Evolutionary conservation across 352 stramenopile genomes (phyloP).

Genomic region (Globisporangium emineosum): DNA sequence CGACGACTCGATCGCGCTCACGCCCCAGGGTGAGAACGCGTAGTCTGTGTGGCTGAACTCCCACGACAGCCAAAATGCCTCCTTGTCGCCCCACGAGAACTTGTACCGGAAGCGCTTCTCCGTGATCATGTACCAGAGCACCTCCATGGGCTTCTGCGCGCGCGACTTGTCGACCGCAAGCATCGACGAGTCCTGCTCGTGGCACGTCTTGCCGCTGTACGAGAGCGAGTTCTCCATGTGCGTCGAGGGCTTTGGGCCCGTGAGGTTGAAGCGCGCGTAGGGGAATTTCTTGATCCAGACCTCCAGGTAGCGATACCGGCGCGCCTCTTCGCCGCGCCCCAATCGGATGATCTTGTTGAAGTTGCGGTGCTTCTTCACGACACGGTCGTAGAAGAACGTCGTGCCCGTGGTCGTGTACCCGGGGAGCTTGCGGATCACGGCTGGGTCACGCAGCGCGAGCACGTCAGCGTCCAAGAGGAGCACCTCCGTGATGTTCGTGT

Average conservation of each 20-base stretch:
- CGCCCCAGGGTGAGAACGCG: conserved; percentile 64
- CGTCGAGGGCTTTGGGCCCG: conserved; percentile 19
- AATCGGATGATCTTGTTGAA: conserved; percentile 49
- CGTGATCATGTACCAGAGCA: conserved; percentile 69
- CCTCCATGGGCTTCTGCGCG: conserved; percentile 39
- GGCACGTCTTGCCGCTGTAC: conserved; percentile 39
- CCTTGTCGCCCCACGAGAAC: conserved; percentile 74
- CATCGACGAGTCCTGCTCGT: conserved; percentile 76
- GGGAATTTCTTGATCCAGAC: conserved; percentile 56
- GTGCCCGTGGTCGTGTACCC: conserved; percentile 50
- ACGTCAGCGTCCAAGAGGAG: conserved; percentile 51
- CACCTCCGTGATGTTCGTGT: conserved; percentile 42
- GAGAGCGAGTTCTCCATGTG: conserved; percentile 41
- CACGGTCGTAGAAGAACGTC: conserved; percentile 74
- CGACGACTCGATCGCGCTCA: conserved; percentile 41
- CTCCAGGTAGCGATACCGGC: conserved; percentile 42
- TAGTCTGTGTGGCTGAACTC: conserved; percentile 50
- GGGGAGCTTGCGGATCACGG: conserved; percentile 30
- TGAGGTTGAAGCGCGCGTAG: conserved; percentile 50
- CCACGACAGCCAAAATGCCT: conserved; percentile 74
- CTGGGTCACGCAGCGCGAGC: conserved; percentile 40
- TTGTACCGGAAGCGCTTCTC: conserved; percentile 57
- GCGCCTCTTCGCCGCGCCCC: conserved; percentile 15
- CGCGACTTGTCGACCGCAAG: conserved; percentile 62
- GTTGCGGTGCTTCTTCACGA: conserved; percentile 47